Conservation (phyloP, 768 basidiomycete genomes). For the Leccinum incarnatum region DNA sequence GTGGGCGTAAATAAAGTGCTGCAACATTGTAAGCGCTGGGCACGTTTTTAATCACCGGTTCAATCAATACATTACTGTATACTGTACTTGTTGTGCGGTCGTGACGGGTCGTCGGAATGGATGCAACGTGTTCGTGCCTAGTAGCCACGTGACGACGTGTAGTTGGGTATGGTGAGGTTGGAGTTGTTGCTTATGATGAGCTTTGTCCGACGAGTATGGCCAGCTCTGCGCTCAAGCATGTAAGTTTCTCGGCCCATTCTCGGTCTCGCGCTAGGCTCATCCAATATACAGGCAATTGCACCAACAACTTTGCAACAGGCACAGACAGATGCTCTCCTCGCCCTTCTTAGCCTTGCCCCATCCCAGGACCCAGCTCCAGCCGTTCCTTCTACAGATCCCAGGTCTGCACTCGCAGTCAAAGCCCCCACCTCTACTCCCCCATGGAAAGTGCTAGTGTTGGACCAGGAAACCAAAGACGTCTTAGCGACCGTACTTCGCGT, state of each 20-base stretch:
- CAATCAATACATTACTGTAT: neutral
- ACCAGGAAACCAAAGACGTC: slow-evolving; percentile 94
- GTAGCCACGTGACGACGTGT: slow-evolving; percentile 18
- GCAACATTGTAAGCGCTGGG: neutral
- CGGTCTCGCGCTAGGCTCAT: slow-evolving; percentile 20
- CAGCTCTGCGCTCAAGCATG: slow-evolving; percentile 45
- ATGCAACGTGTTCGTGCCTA: neutral
- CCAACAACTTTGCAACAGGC: slow-evolving; percentile 76
- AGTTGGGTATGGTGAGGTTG: neutral
- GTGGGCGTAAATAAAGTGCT: neutral
- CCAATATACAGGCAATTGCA: slow-evolving; percentile 37
- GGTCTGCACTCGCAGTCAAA: slow-evolving; percentile 44
- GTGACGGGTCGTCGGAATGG: neutral
- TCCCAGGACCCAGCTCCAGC: slow-evolving; percentile 36
- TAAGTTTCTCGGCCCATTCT: slow-evolving; percentile 19
- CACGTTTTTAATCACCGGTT: slow-evolving; percentile 1
- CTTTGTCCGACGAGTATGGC: slow-evolving; percentile 35
- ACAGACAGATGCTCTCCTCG: slow-evolving; percentile 82
- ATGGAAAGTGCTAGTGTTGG: slow-evolving; percentile 95
- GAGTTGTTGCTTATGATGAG: neutral
- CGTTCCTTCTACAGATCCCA: slow-evolving; percentile 12
- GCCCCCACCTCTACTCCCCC: slow-evolving; percentile 56
- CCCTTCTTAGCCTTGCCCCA: slow-evolving; percentile 79
- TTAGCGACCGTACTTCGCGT: slow-evolving; percentile 93
- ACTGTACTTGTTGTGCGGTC: too few relatives aligned